Evolutionary conservation across 495 filamentous ascomycete genomes (phyloP).

Genomic region (Pyrenopolyporus hunteri): DNA sequence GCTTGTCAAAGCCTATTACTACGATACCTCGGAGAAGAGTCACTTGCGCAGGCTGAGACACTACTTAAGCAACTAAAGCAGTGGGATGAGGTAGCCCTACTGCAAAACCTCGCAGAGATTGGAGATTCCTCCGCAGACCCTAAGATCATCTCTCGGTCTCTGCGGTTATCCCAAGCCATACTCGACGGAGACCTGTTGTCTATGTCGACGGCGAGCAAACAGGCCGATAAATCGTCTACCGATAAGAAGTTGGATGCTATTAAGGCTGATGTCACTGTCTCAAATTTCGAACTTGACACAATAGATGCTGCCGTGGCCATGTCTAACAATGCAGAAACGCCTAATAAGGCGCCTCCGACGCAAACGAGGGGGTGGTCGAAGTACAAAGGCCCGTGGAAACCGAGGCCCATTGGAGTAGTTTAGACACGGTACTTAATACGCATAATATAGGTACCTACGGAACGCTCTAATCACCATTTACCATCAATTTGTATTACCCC

Average conservation of each 20-base stretch:
- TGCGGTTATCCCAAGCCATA: constrained; percentile 43
- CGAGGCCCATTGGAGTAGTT: constrained; percentile 67
- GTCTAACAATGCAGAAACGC: constrained; percentile 13
- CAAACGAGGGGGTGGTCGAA: constrained; percentile 54
- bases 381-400: constrained; percentile 62
- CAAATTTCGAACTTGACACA: constrained; percentile 29
- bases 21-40: constrained; percentile 37
- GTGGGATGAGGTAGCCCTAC: constrained; percentile 37
- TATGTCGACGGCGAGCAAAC: constrained; percentile 21
- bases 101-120: constrained; percentile 44
- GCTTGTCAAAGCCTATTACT: constrained; percentile 34
- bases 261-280: constrained; percentile 40
- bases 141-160: constrained; percentile 41
- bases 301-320: constrained; percentile 3
- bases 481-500: neutral
- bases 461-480: no score
- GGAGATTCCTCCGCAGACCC: constrained; percentile 43
- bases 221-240: neutral
- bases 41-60: neutral
- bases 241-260: constrained; percentile 39
- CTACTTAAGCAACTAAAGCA: constrained; percentile 32
- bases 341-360: constrained; percentile 3
- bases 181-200: constrained; percentile 35
- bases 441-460: no score
- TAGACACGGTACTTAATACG: constrained; percentile 24